Evolutionary conservation across 2,329 filamentous ascomycete species (phyloP), one percentile per base, ranked within the genome.

Genomic region (Ceratocystis variospora): DNA sequence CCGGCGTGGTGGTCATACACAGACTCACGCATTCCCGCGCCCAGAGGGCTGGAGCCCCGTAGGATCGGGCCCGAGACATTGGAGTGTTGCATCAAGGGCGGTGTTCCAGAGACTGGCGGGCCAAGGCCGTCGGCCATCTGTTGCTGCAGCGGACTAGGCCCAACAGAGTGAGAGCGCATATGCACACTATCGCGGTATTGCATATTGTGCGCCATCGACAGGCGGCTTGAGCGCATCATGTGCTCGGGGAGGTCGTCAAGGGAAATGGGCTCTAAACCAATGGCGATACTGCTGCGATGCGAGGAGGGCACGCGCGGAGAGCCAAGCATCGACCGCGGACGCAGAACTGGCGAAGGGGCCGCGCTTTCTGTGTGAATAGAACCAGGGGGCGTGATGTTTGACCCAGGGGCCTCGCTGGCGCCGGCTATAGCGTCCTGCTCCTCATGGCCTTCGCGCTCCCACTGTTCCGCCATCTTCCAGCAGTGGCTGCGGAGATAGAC

Each of bases 401-500:
- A 33, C 10, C 53, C 53, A 31, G 22, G 8, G 17, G 22, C 53
- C 17, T 57, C 53, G 19, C 53, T 10, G 10, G 6, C n/a, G 4
- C 22, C 8, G 15, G 22, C 41, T 3, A 22, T 28, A 45, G 37
- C 61, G 8, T 41, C 46, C 2, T 69, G 69, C 17, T 72, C 70
- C 3, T 70, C 70, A n/a, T 72, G 73, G 5, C 73, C 71, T 7
- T 57, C 66, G 5, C 74, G 74, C 66, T 80, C 78, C 80, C 80
- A 83, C 55, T 75, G 73, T 69, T 80, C 79, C 25, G 80, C 80
- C 1, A 79, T 79, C 41, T 80, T 73, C 80, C 80, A 83, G 72
- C 80, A 83, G 74, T 83, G 80, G 64, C 79, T 81, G 63, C 82
- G 80, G 70, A 82, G 80, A 71, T 84, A 84, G 19, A 80, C 83